Evolutionary conservation across 805 yeast genomes (phyloP), one percentile per base, ranked within the genome.

Genomic region (Wickerhamomyces sydowiorum): DNA sequence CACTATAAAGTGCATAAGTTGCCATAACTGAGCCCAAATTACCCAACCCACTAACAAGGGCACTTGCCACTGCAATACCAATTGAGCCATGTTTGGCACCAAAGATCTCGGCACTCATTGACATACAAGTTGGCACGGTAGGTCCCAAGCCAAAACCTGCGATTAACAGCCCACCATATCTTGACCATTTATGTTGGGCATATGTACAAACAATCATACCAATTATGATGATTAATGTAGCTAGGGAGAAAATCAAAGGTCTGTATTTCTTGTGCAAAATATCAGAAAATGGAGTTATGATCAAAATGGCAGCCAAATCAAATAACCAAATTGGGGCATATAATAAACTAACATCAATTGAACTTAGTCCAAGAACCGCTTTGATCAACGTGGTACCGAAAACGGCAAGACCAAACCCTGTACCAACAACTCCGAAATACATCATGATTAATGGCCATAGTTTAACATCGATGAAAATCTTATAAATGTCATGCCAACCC

Each of bases 401-500:
- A 18, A 82, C 91, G 25, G 89, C 89, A 38, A 87, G 66, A 25
- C 95, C 96, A 54, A 74, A 81, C 1, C 96, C 96, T n/a, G 87
- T 78, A 37, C 96, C 96, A 21, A 87, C 96, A 18, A 85, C 95
- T 17, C 96, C 96, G 59, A 87, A 88, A 64, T 87, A 87, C 96
- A 87, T 87, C 64, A 87, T 69, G 36, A 86, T 68, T 45, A 88
- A 62, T 1, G 95, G 93, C 90, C 90, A 86, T 33, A 82, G 69
- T 49, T 93, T 70, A 36, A 72, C 54, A 57, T 88, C 96, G 25
- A 68, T 52, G 19, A 85, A 49, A 32, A 87, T 73, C 8, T 57
- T 60, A 33, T 62, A 52, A 24, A 87, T 67, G 45, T 86, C 91
- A 30, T 60, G 66, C 68, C 76, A 66, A 0, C 71, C 71, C 91